These are phyloP conservation scores for Suillus fuscotomentosus DNA, from an alignment of 768 basidiomycete genomes.

Conservation along the genomic window DNA sequence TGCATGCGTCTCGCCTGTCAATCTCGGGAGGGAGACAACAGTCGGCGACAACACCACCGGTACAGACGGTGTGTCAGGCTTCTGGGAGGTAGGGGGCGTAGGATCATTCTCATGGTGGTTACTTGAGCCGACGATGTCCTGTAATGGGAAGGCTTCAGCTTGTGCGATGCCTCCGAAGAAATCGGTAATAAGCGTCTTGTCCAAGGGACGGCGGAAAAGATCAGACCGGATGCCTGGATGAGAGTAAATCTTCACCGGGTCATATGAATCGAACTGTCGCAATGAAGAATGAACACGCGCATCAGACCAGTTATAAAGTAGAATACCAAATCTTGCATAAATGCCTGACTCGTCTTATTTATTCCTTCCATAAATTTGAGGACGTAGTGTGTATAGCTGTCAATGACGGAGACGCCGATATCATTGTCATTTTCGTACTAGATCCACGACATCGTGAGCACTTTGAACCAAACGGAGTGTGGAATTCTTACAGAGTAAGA, in stretches of 20 bases:
- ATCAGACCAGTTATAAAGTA: neutral
- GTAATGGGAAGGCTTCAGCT: slow-evolving; percentile 57
- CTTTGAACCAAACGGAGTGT: neutral
- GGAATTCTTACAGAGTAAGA: slow-evolving; percentile 78
- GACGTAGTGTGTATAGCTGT: slow-evolving; percentile 90
- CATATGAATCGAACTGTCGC: slow-evolving; percentile 78
- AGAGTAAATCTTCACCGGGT: slow-evolving; percentile 72
- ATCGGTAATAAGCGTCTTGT: slow-evolving; percentile 67
- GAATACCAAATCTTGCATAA: slow-evolving; percentile 81
- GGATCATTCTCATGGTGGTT: neutral
- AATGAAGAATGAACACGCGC: slow-evolving; percentile 9
- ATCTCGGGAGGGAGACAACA: neutral
- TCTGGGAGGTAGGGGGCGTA: too few species aligned
- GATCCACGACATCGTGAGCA: neutral
- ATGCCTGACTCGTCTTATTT: slow-evolving; percentile 83
- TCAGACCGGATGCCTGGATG: slow-evolving; percentile 88
- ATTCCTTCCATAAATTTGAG: slow-evolving; percentile 90
- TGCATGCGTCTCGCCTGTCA: slow-evolving; percentile 3
- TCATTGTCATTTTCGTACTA: slow-evolving; percentile 94
- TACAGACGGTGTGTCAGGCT: too few species aligned
- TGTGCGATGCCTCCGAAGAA: slow-evolving; percentile 89
- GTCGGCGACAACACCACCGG: neutral
- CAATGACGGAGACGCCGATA: slow-evolving; percentile 94
- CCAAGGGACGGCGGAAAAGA: slow-evolving; percentile 69
- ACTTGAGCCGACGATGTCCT: slow-evolving; percentile 5